Conservation (phyloP, 1,284 basidiomycete genomes). For the Melanopsichium pennsylvanicum region DNA sequence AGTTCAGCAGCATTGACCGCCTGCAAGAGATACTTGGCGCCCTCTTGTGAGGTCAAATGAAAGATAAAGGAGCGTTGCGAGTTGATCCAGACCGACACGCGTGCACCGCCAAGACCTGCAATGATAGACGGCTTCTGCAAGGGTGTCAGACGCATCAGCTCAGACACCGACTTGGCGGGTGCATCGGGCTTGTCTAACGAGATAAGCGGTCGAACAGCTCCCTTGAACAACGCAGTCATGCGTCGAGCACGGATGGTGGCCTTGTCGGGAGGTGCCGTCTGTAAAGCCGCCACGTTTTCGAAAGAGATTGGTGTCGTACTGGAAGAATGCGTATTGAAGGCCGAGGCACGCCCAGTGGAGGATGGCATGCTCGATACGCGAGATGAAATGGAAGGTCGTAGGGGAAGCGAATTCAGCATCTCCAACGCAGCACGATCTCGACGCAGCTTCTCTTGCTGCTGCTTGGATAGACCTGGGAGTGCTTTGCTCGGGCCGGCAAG, state of each 20-base stretch:
- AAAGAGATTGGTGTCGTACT: slow-evolving; percentile 3
- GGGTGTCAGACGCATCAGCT: slow-evolving; percentile 51
- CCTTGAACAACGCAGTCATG: slow-evolving; percentile 63
- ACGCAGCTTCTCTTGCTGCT: slow-evolving; percentile 56
- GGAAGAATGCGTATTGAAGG: slow-evolving; percentile 9
- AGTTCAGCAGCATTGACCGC: slow-evolving; percentile 54
- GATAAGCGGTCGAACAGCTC: slow-evolving; percentile 56
- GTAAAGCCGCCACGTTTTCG: slow-evolving; percentile 11
- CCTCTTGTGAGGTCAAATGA: slow-evolving; percentile 55
- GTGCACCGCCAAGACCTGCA: slow-evolving; percentile 50
- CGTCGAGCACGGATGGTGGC: slow-evolving; percentile 49
- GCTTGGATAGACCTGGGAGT: slow-evolving; percentile 33
- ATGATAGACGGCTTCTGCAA: slow-evolving; percentile 51
- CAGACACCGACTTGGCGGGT: slow-evolving; percentile 26
- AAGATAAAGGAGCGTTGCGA: slow-evolving; percentile 58
- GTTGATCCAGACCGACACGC: slow-evolving; percentile 58
- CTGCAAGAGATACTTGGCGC: slow-evolving; percentile 58
- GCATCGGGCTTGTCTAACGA: slow-evolving; percentile 42
- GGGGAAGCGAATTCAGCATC: slow-evolving; percentile 22
- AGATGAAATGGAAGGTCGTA: slow-evolving; percentile 31
- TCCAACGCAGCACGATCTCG: slow-evolving; percentile 49
- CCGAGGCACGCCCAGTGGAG: slow-evolving; percentile 3
- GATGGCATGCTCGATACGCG: slow-evolving; percentile 46
- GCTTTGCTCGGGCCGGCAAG: slow-evolving; percentile 38
- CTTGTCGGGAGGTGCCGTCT: slow-evolving; percentile 35